Evolutionary conservation across 2,329 filamentous ascomycete species (phyloP).

Genomic region (Monosporascus sp.): DNA sequence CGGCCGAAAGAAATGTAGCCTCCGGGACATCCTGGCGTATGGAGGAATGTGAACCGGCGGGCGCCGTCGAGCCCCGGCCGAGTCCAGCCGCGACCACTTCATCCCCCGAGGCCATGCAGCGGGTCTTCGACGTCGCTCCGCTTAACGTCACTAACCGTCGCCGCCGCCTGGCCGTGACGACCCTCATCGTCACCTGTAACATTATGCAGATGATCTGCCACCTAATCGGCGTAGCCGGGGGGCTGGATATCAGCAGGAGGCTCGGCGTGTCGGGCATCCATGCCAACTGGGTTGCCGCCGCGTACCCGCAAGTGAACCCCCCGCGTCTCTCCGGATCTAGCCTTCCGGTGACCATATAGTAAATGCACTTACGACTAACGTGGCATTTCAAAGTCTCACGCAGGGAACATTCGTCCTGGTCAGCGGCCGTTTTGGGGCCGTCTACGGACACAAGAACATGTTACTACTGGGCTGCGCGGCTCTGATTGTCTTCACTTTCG

Average conservation of each 20-base stretch:
- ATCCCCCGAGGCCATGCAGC: slow-evolving; percentile 7
- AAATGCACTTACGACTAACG: too few relatives aligned
- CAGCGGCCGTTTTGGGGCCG: slow-evolving; percentile 44
- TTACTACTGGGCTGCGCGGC: slow-evolving; percentile 37
- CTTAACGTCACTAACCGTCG: slow-evolving; percentile 9
- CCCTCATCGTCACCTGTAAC: slow-evolving; percentile 8
- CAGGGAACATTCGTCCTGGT: slow-evolving; percentile 49
- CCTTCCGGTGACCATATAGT: background rate
- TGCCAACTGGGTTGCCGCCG: slow-evolving; percentile 34
- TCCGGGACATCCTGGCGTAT: background rate
- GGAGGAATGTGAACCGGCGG: background rate
- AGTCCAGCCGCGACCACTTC: background rate
- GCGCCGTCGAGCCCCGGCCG: background rate
- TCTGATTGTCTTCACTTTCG: slow-evolving; percentile 37
- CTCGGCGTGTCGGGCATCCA: slow-evolving; percentile 25
- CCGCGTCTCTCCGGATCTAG: background rate
- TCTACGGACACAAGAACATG: slow-evolving; percentile 46
- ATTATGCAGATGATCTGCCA: slow-evolving; percentile 25
- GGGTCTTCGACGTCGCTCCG: slow-evolving; percentile 13
- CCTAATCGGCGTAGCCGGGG: slow-evolving; percentile 23
- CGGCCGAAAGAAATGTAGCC: background rate
- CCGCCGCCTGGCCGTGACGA: slow-evolving; percentile 8
- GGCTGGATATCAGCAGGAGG: slow-evolving; percentile 20
- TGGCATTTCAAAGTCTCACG: slow-evolving; percentile 30
- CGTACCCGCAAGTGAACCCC: slow-evolving; percentile 27